Percentiles rank a stretch among this genome's conserved stretches.
Conservation (phyloP, 441 rosid species). For the Jatropha multifida region DNA sequence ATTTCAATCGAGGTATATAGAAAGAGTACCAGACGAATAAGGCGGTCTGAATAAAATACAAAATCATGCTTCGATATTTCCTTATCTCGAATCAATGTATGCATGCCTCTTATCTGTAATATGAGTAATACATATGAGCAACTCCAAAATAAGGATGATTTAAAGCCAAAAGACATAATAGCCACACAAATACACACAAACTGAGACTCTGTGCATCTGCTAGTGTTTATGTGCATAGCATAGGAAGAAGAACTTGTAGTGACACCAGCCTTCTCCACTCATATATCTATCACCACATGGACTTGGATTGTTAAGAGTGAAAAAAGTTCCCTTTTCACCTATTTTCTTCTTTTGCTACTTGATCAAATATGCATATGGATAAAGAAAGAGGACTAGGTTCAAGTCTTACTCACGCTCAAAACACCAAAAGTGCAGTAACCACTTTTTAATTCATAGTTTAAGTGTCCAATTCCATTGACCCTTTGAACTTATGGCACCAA, state of each 20-base stretch:
- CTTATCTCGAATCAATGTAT: slow-evolving; percentile 88
- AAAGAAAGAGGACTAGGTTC: not conserved
- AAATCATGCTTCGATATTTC: slow-evolving; percentile 95
- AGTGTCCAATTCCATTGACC: not conserved
- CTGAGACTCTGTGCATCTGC: too few species aligned
- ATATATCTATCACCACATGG: not conserved
- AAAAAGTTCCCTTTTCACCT: not conserved
- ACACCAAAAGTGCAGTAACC: not conserved
- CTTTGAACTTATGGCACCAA: not conserved
- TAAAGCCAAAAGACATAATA: slow-evolving; percentile 1
- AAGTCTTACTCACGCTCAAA: not conserved
- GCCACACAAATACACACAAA: not conserved
- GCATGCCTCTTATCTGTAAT: slow-evolving; percentile 96
- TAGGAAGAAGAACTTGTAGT: slow-evolving; percentile 13
- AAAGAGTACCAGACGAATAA: slow-evolving; percentile 77
- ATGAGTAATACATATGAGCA: slow-evolving; percentile 13
- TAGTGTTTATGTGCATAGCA: not conserved
- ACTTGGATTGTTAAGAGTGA: not conserved
- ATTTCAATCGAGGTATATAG: slow-evolving; percentile 15
- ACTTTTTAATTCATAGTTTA: not conserved
- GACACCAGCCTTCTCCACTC: slow-evolving; percentile 1
- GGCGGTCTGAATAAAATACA: slow-evolving; percentile 93
- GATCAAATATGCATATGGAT: not conserved
- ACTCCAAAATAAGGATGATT: not conserved
- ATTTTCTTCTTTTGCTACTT: not conserved